Conservation (phyloP, 768 basidiomycete species). For the Pulveroboletus ravenelii region DNA sequence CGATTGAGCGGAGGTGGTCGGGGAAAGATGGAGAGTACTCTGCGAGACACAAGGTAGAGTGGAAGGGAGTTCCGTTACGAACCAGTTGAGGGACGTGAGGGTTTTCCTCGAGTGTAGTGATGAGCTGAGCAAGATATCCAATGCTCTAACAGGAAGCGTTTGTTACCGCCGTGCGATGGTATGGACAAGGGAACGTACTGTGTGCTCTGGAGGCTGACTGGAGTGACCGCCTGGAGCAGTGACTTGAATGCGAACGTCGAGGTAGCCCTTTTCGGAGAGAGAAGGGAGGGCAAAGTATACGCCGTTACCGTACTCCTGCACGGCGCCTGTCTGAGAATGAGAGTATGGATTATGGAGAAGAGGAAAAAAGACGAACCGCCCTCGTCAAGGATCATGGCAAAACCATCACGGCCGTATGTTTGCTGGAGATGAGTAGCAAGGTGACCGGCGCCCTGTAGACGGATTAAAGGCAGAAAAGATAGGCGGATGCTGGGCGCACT, state of each 20-base stretch:
- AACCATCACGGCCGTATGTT: not conserved
- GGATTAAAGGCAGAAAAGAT: not conserved
- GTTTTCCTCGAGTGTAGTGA: not conserved
- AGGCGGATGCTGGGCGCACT: not conserved
- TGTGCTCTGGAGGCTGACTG: not conserved
- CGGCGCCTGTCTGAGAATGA: not conserved
- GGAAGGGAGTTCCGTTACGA: not conserved
- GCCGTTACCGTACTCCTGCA: not conserved
- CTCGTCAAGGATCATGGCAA: not conserved
- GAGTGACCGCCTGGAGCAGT: not conserved
- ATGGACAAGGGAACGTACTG: not conserved
- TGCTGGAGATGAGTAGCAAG: not conserved
- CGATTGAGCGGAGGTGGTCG: not conserved
- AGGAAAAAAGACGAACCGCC: not conserved
- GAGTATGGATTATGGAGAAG: not conserved
- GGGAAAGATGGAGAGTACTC: not conserved
- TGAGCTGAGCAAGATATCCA: not conserved
- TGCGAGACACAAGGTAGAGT: not conserved
- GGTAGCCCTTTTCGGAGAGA: not conserved
- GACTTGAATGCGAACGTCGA: not conserved
- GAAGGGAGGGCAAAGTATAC: not conserved
- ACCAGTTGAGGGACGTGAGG: not conserved
- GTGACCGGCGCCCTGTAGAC: not conserved
- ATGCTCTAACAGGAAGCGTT: not conserved
- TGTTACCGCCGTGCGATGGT: not conserved